Conservation (phyloP, 768 basidiomycete genomes). For the Russula vinacea region DNA sequence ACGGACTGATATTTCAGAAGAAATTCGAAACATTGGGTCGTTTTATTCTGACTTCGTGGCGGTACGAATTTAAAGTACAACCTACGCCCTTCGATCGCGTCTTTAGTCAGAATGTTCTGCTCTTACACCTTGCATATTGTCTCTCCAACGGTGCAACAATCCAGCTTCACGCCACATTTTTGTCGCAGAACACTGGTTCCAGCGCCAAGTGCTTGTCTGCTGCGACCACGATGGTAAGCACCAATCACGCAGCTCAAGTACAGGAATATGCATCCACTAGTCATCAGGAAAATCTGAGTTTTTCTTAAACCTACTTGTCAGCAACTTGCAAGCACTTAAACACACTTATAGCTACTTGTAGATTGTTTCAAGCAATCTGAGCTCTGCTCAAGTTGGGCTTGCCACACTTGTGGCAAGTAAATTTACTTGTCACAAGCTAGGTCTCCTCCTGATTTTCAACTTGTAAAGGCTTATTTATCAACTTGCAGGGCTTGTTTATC, state of each 20-base stretch:
- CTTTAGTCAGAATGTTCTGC: conserved; percentile 28
- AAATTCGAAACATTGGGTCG: conserved; percentile 22
- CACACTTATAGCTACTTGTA: no score
- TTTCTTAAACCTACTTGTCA: no score
- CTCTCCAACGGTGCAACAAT: conserved; percentile 35
- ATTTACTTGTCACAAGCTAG: no score
- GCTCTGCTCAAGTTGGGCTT: no score
- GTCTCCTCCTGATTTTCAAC: no score
- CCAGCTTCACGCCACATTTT: conserved; percentile 35
- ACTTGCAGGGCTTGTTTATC: no score
- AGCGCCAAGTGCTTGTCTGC: conserved; percentile 28
- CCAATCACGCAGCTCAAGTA: conserved; percentile 5
- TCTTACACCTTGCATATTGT: conserved; percentile 32
- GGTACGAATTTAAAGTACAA: conserved; percentile 33
- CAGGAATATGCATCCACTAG: conserved; percentile 21
- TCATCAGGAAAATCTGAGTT: no score
- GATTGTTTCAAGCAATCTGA: no score
- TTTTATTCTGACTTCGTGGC: conserved; percentile 33
- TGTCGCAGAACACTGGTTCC: conserved; percentile 26
- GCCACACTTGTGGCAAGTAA: no score
- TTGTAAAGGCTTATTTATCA: no score
- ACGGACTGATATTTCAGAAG: conserved; percentile 2
- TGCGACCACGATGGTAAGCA: conserved; percentile 21
- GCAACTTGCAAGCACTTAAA: no score
- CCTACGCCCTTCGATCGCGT: conserved; percentile 30